Conservation (phyloP, 768 basidiomycete genomes). For the Auricularia auricula-judae region DNA sequence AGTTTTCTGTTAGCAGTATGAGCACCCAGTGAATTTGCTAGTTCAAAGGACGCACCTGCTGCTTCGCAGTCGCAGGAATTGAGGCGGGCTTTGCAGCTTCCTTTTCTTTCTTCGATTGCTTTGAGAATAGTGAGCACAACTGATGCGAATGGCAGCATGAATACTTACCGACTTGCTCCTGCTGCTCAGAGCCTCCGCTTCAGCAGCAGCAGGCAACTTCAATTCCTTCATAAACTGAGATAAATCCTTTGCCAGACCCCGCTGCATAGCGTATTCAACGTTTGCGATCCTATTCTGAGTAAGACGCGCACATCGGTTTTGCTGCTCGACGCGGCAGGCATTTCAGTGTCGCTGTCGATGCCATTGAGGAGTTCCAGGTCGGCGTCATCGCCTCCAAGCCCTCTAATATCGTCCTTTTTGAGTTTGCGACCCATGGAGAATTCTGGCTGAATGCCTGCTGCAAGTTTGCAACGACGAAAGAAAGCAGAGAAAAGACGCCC, state of each 20-base stretch:
- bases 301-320: conserved; percentile 23
- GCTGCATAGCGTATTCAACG: conserved; percentile 17
- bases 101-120: no score
- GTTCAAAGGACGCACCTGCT: no score
- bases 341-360: conserved; percentile 21
- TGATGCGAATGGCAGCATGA: no score
- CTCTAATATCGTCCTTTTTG: conserved; percentile 24
- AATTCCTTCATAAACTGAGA: conserved; percentile 31
- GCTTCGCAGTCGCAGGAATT: no score
- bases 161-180: no score
- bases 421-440: neutral
- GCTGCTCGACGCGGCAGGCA: conserved; percentile 14
- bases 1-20: no score
- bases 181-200: neutral
- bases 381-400: conserved; percentile 36
- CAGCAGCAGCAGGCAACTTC: conserved; percentile 11
- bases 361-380: conserved; percentile 36
- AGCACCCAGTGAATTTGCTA: no score
- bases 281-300: neutral
- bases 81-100: no score
- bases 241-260: conserved; percentile 32
- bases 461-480: neutral
- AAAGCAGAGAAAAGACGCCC: neutral
- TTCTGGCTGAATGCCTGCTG: no score
- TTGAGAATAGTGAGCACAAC: no score